Conservation (phyloP, 352 stramenopile genomes). For the Phytophthora lateralis region DNA sequence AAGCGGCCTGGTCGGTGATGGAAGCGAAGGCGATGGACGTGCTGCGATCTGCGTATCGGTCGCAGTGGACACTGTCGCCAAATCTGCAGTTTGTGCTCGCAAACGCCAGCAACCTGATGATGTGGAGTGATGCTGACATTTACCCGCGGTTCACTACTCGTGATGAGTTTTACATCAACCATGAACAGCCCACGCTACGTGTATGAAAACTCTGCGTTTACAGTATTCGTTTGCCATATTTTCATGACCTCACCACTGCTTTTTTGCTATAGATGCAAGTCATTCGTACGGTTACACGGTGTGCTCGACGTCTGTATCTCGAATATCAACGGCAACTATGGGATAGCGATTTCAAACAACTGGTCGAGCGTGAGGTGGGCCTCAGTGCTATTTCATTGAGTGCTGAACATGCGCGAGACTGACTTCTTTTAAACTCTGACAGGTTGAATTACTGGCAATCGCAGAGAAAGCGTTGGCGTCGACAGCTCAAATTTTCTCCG, state of each 20-base stretch:
- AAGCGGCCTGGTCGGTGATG: conserved; percentile 44
- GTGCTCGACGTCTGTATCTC: conserved; percentile 63
- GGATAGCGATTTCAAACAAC: conserved; percentile 64
- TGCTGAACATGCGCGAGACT: background rate
- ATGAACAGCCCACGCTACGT: conserved; percentile 64
- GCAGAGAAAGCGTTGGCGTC: conserved; percentile 58
- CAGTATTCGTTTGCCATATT: background rate
- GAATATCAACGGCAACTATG: conserved; percentile 85
- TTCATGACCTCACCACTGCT: background rate
- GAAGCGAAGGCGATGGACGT: conserved; percentile 57
- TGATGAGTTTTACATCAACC: conserved; percentile 57
- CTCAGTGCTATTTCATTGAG: background rate
- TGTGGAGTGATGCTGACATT: conserved; percentile 79
- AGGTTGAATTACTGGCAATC: conserved; percentile 38
- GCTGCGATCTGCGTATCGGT: conserved; percentile 67
- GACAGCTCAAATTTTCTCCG: conserved; percentile 50
- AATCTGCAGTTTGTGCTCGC: conserved; percentile 62
- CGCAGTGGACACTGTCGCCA: conserved; percentile 62
- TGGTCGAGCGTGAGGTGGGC: conserved; percentile 43
- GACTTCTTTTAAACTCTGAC: background rate
- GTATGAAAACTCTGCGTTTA: conserved; percentile 15
- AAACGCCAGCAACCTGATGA: conserved; percentile 79
- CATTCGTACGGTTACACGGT: conserved; percentile 64
- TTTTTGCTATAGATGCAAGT: conserved; percentile 66
- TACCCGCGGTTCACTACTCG: conserved; percentile 70